Evolutionary conservation across 495 filamentous ascomycete species (phyloP), one percentile per base, ranked within the genome.

Genomic region (Aspergillus heteromorphus): DNA sequence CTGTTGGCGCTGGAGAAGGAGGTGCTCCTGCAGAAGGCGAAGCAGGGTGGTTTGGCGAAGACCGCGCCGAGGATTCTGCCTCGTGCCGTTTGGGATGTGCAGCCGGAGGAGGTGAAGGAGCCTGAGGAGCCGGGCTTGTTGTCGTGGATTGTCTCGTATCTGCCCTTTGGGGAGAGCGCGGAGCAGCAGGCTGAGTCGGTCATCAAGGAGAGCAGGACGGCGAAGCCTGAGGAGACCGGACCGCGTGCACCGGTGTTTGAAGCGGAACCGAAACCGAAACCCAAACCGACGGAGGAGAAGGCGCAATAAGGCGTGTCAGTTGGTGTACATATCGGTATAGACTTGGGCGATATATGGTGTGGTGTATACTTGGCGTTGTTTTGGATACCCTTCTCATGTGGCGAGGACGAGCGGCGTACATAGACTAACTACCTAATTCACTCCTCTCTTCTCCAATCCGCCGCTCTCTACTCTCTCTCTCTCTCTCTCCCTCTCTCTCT

Each of bases 1-100:
- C 67, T 92, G n/a, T 69, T 82, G 11, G 74, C 76, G 16, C 65
- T 92, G 51, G 88, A 90, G 65, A 83, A 86, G 53, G 86, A 87
- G 51, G 57, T 91, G 50, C 67, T 88, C 34, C 71, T 73, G 16
- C 71, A 85, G 54, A 82, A 81, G 51, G 66, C 64, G 5, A 77
- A 76, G 55, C 67, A 70, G 21, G 67, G 63, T 1, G 69, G 69
- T 30, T 21, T 62, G 11, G 50, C 67, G 9, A 62, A 65, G 34
- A 55, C 65, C 1, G 49, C 60, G 0, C 52, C 68, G 9, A 65
- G 72, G 6, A 79, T 80, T 20, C 61, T 82, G 16, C 70, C 77
- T 27, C 68, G 65, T 19, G 68, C 75, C 17, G 58, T 80, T 0
- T 79, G 75, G 70, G 71, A 76, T n/a, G 56, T 64, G n/a, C 64